Evolutionary conservation across 768 basidiomycete genomes (phyloP).

Genomic region (Sarcomyxa edulis): DNA sequence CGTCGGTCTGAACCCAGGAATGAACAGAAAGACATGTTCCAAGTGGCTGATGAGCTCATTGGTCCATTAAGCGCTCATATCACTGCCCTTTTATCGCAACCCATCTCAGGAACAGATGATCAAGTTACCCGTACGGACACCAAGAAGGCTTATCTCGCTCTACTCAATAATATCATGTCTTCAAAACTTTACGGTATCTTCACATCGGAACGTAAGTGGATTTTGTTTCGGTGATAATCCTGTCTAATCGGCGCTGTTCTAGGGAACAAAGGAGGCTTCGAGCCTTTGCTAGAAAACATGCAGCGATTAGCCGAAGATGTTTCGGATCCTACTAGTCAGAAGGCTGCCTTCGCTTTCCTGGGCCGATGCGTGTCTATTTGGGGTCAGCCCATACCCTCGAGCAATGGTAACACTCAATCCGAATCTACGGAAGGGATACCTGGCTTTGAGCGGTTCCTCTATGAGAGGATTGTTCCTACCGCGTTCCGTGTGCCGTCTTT

Average conservation of each 20-base stretch:
- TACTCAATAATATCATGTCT: constrained; percentile 77
- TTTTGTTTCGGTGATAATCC: background rate
- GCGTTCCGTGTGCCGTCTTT: constrained; percentile 79
- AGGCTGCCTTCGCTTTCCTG: constrained; percentile 77
- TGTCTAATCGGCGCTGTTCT: constrained; percentile 5
- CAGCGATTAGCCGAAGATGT: constrained; percentile 68
- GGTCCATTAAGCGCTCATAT: constrained; percentile 84
- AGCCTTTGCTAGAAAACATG: constrained; percentile 72
- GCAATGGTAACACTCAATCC: constrained; percentile 25
- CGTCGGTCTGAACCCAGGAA: constrained; percentile 2
- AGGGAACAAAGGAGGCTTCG: constrained; percentile 56
- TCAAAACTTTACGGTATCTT: constrained; percentile 82
- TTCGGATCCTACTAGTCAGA: constrained; percentile 72
- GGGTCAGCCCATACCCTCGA: constrained; percentile 47
- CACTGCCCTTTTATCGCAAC: constrained; percentile 70
- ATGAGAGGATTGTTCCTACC: constrained; percentile 76
- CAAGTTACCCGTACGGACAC: constrained; percentile 72
- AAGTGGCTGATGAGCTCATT: constrained; percentile 86
- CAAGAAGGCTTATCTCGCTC: constrained; percentile 80
- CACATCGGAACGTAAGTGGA: constrained; percentile 75
- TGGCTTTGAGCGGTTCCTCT: constrained; percentile 90
- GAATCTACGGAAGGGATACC: constrained; percentile 47
- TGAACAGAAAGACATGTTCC: constrained; percentile 72
- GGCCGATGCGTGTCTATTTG: constrained; percentile 61
- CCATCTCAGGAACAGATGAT: constrained; percentile 85